These are phyloP conservation scores for Leersia perrieri DNA, from an alignment of 176 grass and related monocot species.

Conservation along the genomic window DNA sequence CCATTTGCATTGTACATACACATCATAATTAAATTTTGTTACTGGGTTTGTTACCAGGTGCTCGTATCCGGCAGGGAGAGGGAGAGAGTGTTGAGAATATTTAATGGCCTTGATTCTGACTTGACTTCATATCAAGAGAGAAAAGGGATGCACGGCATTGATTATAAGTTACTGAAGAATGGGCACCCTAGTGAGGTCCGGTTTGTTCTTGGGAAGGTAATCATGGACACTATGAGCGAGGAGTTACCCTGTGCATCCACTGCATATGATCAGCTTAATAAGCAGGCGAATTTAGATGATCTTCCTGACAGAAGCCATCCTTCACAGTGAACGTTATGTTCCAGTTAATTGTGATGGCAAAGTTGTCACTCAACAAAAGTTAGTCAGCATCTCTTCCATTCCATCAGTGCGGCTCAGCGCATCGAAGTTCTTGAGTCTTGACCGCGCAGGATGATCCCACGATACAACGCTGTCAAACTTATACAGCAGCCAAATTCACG, in stretches of 20 bases:
- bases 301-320: neutral
- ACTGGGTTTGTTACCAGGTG: conserved; percentile 46
- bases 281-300: neutral
- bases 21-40: conserved; percentile 3
- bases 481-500: neutral
- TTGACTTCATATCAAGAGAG: conserved; percentile 29
- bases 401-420: neutral
- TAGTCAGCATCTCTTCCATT: neutral
- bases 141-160: conserved; percentile 47
- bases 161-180: conserved; percentile 63
- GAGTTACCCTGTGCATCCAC: conserved; percentile 9
- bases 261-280: neutral
- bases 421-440: neutral
- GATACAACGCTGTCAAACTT: neutral
- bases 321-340: neutral
- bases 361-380: neutral
- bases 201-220: conserved; percentile 72
- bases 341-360: neutral
- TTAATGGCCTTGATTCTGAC: conserved; percentile 40
- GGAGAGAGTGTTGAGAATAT: conserved; percentile 46
- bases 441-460: neutral
- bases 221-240: conserved; percentile 59
- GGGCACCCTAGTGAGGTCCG: conserved; percentile 55
- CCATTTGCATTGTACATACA: neutral
- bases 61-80: conserved; percentile 48